Evolutionary conservation across 2,329 filamentous ascomycete species (phyloP).

Genomic region (Sarocladiaceae sp.): DNA sequence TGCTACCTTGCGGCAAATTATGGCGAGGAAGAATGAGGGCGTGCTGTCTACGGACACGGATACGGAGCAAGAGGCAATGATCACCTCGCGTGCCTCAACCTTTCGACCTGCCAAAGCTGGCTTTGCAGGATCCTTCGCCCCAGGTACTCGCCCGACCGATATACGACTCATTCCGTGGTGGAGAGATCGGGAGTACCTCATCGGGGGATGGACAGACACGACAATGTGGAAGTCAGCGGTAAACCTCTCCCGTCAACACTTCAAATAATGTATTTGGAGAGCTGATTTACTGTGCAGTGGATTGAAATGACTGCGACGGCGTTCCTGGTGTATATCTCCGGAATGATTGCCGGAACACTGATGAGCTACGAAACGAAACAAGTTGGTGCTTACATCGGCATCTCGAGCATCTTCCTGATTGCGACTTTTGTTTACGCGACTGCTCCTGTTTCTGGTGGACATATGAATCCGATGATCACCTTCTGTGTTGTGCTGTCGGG

Average conservation of each 20-base stretch:
- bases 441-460: slow-evolving; percentile 44
- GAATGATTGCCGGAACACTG: slow-evolving; percentile 25
- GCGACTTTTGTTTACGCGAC: slow-evolving; percentile 45
- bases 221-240: slow-evolving; percentile 23
- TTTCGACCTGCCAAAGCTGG: neutral
- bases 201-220: slow-evolving; percentile 19
- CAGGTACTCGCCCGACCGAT: slow-evolving; percentile 13
- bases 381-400: slow-evolving; percentile 26
- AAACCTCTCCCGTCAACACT: no score
- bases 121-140: slow-evolving; percentile 18
- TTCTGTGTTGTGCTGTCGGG: slow-evolving; percentile 47
- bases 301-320: slow-evolving; percentile 26
- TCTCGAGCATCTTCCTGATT: slow-evolving; percentile 36
- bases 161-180: slow-evolving; percentile 19
- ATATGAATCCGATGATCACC: slow-evolving; percentile 50
- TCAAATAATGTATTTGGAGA: no score
- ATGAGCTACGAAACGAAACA: slow-evolving; percentile 21
- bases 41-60: neutral
- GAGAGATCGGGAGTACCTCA: slow-evolving; percentile 18
- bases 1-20: no score
- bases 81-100: neutral
- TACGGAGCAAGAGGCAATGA: no score
- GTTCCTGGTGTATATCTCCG: slow-evolving; percentile 24
- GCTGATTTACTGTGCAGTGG: slow-evolving; percentile 16
- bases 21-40: no score